Evolutionary conservation across 371 early-diverging fungal genomes (phyloP), one percentile per base, ranked within the genome.

Genomic region (Mucor velutinosus): DNA sequence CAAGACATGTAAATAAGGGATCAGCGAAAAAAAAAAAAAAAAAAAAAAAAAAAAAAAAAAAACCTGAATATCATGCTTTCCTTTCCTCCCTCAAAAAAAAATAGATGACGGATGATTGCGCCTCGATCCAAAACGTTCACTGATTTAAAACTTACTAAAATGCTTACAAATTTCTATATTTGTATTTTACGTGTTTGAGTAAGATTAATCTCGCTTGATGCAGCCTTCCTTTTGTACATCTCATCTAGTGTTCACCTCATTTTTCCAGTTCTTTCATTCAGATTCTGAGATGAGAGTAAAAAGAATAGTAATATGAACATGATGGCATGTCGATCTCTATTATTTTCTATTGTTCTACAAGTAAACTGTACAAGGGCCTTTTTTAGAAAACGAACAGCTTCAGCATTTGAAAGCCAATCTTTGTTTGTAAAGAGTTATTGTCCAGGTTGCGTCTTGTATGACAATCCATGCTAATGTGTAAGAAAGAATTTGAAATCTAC

Each of bases 61-160:
- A 27, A 45, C 45, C 7, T 45, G 45, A 45, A 45, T 45, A 45
- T 45, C 19, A 51, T 25, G 21, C 51, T 19, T 47, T 47, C 17
- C 25, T 23, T 23, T 25, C 12, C n/a, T n/a, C n/a, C n/a, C n/a
- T n/a, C n/a, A 39, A 39, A 39, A 51, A 51, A 51, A 51, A 25
- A 11, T 23, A 51, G 51, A 51, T 51, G 25, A 11, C 25, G 25
- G 23, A 19, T 51, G 45, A 45, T 45, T 45, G 45, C 19, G 19
- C 45, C 45, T 45, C 51, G 51, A 51, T 51, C 51, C 45, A 45
- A 45, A 45, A 6, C 25, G 33, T 23, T 23, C 25, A 51, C 4
- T 51, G 21, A 12, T 51, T 51, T 56, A 30, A n/a, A 56, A 30
- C 56, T 30, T 56, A 32, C 56, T 56, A 56, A 56, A 56, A 56